Percentiles rank a stretch among this genome's conserved stretches.
Evolutionary conservation across 2,329 filamentous ascomycete species (phyloP).

Genomic region (Fusarium palustre): DNA sequence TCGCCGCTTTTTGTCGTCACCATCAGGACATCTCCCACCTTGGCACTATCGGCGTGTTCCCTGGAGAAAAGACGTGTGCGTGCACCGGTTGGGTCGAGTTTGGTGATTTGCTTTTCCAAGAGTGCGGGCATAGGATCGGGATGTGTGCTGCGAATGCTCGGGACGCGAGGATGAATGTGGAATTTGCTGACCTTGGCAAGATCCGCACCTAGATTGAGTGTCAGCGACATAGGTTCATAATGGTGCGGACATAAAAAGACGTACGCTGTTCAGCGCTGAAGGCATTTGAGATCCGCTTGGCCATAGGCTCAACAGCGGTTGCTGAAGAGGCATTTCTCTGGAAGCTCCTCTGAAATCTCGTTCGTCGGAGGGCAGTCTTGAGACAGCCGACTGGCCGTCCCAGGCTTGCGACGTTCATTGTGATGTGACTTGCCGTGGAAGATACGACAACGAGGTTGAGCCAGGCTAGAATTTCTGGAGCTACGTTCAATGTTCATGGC

Average conservation of each 20-base stretch:
- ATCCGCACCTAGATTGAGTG: conserved; percentile 49
- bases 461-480: conserved; percentile 47
- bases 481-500: conserved; percentile 31
- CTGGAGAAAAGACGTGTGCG: conserved; percentile 84
- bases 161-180: conserved; percentile 66
- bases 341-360: conserved; percentile 61
- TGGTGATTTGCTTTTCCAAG: conserved; percentile 74
- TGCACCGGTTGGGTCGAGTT: conserved; percentile 86
- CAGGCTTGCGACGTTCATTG: conserved; percentile 71
- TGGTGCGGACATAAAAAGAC: conserved; percentile 19
- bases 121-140: conserved; percentile 77
- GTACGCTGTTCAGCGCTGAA: conserved; percentile 53
- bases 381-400: conserved; percentile 78
- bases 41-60: conserved; percentile 80
- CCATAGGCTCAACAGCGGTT: conserved; percentile 34
- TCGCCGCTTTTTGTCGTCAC: conserved; percentile 84
- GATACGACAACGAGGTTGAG: conserved; percentile 37
- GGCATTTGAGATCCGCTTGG: conserved; percentile 36
- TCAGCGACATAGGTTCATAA: conserved; percentile 23
- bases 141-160: conserved; percentile 65
- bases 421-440: conserved; percentile 44
- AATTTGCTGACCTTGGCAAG: conserved; percentile 56
- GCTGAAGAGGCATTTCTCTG: conserved; percentile 63
- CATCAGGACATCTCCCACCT: conserved; percentile 90
- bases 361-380: conserved; percentile 71